Evolutionary conservation across 2,329 filamentous ascomycete species (phyloP).

Genomic region (Didymella keratinophila): DNA sequence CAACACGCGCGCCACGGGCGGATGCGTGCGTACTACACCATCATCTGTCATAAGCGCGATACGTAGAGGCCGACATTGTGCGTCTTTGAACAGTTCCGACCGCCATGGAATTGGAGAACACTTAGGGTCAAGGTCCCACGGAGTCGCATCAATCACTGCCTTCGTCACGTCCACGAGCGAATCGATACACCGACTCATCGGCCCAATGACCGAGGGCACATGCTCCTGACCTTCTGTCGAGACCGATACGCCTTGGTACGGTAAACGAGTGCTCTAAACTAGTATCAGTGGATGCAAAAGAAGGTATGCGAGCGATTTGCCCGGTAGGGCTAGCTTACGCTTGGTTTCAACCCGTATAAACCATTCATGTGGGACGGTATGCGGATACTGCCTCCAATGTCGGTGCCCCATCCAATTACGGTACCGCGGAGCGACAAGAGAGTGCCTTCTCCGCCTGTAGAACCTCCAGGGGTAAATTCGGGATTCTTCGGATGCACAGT

Average conservation of each 20-base stretch:
- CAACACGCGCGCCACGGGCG: slow-evolving; percentile 60
- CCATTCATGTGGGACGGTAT: slow-evolving; percentile 68
- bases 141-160: slow-evolving; percentile 56
- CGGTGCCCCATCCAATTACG: slow-evolving; percentile 65
- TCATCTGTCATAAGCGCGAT: slow-evolving; percentile 63
- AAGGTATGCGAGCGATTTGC: slow-evolving; percentile 6
- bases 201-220: slow-evolving; percentile 69
- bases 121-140: slow-evolving; percentile 64
- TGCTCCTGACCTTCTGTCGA: slow-evolving; percentile 71
- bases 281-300: slow-evolving; percentile 1
- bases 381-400: slow-evolving; percentile 65
- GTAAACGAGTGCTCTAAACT: slow-evolving; percentile 62
- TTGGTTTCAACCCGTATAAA: slow-evolving; percentile 64
- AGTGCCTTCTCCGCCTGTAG: slow-evolving; percentile 67
- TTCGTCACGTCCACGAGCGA: slow-evolving; percentile 61
- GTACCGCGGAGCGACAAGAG: slow-evolving; percentile 63
- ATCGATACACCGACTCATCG: slow-evolving; percentile 62
- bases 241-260: slow-evolving; percentile 66
- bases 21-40: slow-evolving; percentile 63
- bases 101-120: slow-evolving; percentile 65
- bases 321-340: slow-evolving; percentile 31
- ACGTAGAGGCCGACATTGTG: slow-evolving; percentile 55
- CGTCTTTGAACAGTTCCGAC: slow-evolving; percentile 53
- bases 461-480: slow-evolving; percentile 63
- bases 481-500: slow-evolving; percentile 66